These are phyloP conservation scores for Diaporthe aspalathi DNA, from an alignment of 2,329 filamentous ascomycete species.

Conservation along the genomic window DNA sequence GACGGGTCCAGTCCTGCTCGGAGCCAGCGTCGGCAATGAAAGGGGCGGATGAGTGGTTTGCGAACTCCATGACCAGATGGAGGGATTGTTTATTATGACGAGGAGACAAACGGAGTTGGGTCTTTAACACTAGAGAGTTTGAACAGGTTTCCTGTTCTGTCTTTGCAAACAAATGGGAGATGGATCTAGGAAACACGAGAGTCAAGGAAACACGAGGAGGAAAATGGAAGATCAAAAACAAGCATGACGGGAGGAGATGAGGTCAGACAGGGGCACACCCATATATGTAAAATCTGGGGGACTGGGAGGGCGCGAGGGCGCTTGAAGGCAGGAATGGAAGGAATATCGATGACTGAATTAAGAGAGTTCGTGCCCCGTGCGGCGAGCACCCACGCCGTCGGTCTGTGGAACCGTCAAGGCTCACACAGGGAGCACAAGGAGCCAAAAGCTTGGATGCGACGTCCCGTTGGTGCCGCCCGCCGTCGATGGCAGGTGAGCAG, in stretches of 20 bases:
- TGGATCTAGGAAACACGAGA: not conserved
- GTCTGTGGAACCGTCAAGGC: constrained; percentile 8
- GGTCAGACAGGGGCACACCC: constrained; percentile 6
- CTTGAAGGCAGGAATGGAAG: constrained; percentile 28
- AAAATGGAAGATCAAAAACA: not conserved
- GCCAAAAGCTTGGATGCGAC: constrained; percentile 31
- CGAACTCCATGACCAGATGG: constrained; percentile 36
- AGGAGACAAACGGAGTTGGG: not conserved
- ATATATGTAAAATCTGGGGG: constrained; percentile 12
- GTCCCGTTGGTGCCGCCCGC: constrained; percentile 29
- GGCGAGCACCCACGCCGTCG: constrained; percentile 20
- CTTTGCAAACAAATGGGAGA: constrained; percentile 8
- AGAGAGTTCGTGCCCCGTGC: constrained; percentile 3
- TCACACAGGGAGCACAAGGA: constrained; percentile 13
- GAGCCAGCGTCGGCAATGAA: constrained; percentile 35
- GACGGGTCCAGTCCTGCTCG: constrained; percentile 35
- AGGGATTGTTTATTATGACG: not conserved
- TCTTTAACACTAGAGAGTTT: not conserved
- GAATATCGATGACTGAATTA: constrained; percentile 7
- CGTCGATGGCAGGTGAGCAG: constrained; percentile 32
- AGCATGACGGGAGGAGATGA: not conserved
- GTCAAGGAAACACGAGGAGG: not conserved
- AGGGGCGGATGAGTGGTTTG: constrained; percentile 27
- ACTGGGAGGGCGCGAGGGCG: not conserved
- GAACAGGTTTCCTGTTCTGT: not conserved